Base-by-base conservation (phyloP, 345 rosid genomes). In the Citrus cavaleriei region DNA sequence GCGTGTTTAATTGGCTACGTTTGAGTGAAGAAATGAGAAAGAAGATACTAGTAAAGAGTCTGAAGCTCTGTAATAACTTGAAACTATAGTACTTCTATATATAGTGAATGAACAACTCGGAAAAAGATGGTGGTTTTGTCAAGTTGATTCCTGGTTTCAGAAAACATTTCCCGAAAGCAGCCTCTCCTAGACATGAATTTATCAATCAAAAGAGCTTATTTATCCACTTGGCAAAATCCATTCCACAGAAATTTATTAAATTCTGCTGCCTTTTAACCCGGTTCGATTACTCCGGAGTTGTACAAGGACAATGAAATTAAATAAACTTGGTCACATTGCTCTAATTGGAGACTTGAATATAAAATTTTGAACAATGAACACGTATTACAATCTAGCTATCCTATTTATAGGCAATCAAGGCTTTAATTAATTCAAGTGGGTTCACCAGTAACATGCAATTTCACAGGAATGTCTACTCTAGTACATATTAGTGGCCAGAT, bases 211-310 rank as follows among this genome's bases (percentile, higher is more conserved):
- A 64, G 25, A 67, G 76, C 78, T 61, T 34, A 40, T 13, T 57
- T 60, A 24, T n/a, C 70, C 85, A 74, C 79, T 14, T 68, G 83
- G 81, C 72, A 40, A 72, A 68, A 79, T 32, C 63, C 18, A 46
- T 65, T 25, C 70, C 63, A 34, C 10, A 25, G 2, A 74, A 32
- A 10, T 28, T 64, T 46, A 57, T 27, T 74, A 74, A 54, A 4
- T 25, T 74, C 68, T 40, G 40, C 63, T 10, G 32, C 46, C 75
- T 57, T 34, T 21, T 42, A 16, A 19, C 6, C 27, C 25, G 1
- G 30, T 19, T 57, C 12, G 42, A 74, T 24, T 61, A 61, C 59
- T 13, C 5, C 38, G 55, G 27, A 72, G 65, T 68, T 68, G 12
- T 7, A 2, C 51, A n/a, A 68, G 7, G 34, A 38, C 68, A 38